Evolutionary conservation across 176 grass and related monocot species (phyloP), one percentile per base, ranked within the genome.

Genomic region (Themeda triandra): DNA sequence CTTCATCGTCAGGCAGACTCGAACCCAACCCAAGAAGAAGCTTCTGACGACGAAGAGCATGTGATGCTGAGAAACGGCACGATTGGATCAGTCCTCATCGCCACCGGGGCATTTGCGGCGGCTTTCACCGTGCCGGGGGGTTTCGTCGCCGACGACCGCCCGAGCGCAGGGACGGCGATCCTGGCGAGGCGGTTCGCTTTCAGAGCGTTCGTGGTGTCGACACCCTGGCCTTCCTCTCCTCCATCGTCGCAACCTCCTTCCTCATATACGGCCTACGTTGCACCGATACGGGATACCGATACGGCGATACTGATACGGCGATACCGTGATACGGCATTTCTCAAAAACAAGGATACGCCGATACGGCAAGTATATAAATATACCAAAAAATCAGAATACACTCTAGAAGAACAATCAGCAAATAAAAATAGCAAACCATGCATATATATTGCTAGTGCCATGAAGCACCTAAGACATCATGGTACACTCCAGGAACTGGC

Each of bases 121-220:
- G 60, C 69, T 0, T 89, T 92, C 81, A 92, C 90, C 64, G 69
- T 86, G 58, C 90, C 90, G 1, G 90, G 90, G 13, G 90, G 90
- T 8, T 82, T 83, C 23, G 14, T 75, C 35, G 32, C 59, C 33
- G 71, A 68, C 23, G 77, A 80, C 77, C 78, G 30, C 2, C 13
- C 56, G 0, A 36, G 4, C 0, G 76, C 56, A 8, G 79, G 88
- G 6, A 66, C 78, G 5, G 63, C 84, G 0, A 33, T 59, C 37
- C 46, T 86, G 1, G 69, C 70, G 2, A 24, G 27, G 6, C 53
- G 66, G 10, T 79, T 72, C 31, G 32, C 39, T 0, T 90, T 90
- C 54, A 74, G 62, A 24, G 79, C 84, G 8, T 90, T 90, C 39
- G 76, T 87, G 8, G 39, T 69, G 2, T 53, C 79, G 29, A 87